A percentile compares a stretch with the other conserved stretches of the same genome.
phyloP scores from a whole-genome alignment of 1,284 basidiomycete genomes.

The Tremellales sp. region DNA sequence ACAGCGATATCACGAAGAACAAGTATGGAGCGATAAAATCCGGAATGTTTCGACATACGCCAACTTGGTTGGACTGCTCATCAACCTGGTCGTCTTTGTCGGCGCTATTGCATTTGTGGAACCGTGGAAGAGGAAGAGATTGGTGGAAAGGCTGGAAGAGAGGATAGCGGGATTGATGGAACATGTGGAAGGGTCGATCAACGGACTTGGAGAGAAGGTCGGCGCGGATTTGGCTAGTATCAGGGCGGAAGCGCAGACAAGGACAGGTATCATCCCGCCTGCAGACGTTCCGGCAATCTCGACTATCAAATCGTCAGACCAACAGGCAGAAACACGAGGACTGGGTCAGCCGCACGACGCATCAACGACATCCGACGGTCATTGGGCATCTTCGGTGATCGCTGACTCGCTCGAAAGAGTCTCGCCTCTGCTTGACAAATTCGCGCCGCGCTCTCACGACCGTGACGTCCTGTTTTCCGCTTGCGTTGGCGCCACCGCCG shows the following conservation, averaged over 20 bases:
- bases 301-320: not conserved
- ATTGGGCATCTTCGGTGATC: too few species aligned
- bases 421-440: not conserved
- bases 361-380: not conserved
- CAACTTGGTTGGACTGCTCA: constrained; percentile 70
- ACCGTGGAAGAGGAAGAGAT: constrained; percentile 80
- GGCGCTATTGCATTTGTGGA: constrained; percentile 82
- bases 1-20: constrained; percentile 82
- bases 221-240: not conserved
- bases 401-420: not conserved
- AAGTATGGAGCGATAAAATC: constrained; percentile 97
- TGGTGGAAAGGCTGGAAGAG: constrained; percentile 81
- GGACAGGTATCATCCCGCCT: too few species aligned
- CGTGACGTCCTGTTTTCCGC: not conserved
- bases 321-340: not conserved
- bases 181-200: constrained; percentile 24
- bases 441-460: not conserved
- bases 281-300: not conserved
- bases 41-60: constrained; percentile 87
- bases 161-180: constrained; percentile 70
- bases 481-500: not conserved
- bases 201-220: not conserved
- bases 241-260: too few species aligned
- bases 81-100: constrained; percentile 84
- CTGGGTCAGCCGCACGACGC: not conserved